These are phyloP conservation scores for Termitomyces sp. DNA, from an alignment of 768 basidiomycete species.

Conservation along the genomic window DNA sequence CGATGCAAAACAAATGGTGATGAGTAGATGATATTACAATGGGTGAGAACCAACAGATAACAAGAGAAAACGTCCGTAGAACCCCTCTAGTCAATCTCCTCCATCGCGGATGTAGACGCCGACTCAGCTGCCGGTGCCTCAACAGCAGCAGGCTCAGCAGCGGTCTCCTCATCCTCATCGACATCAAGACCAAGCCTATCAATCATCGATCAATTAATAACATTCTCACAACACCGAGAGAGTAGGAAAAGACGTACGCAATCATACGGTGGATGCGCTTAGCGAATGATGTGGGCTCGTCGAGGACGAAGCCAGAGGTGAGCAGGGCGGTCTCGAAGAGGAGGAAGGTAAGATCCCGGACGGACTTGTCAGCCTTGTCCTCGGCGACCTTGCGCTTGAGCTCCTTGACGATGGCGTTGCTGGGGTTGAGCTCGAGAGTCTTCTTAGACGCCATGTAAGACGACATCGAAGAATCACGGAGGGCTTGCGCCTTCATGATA, in stretches of 20 bases:
- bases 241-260: slow-evolving; percentile 43
- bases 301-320: slow-evolving; percentile 93
- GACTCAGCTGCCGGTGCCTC: slow-evolving; percentile 53
- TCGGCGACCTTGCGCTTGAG: slow-evolving; percentile 92
- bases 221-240: slow-evolving; percentile 2
- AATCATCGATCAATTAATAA: slow-evolving; percentile 1
- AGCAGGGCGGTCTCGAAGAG: slow-evolving; percentile 96
- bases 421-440: slow-evolving; percentile 94
- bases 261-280: slow-evolving; percentile 99
- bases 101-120: slow-evolving; percentile 83
- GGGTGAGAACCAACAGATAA: too few relatives aligned
- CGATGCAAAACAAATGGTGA: too few relatives aligned
- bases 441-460: slow-evolving; percentile 99
- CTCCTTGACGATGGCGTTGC: slow-evolving; percentile 92
- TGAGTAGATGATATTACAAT: too few relatives aligned
- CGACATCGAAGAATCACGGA: slow-evolving; percentile 95
- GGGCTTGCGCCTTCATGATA: slow-evolving; percentile 99
- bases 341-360: slow-evolving; percentile 92
- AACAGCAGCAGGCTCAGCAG: slow-evolving; percentile 37
- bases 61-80: slow-evolving; percentile 16
- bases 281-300: slow-evolving; percentile 92
- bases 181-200: slow-evolving; percentile 79
- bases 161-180: slow-evolving; percentile 59
- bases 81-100: slow-evolving; percentile 82
- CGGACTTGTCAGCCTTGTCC: slow-evolving; percentile 98